Conservation (phyloP, 2,329 filamentous ascomycete species). For the Fusarium anguioides region DNA sequence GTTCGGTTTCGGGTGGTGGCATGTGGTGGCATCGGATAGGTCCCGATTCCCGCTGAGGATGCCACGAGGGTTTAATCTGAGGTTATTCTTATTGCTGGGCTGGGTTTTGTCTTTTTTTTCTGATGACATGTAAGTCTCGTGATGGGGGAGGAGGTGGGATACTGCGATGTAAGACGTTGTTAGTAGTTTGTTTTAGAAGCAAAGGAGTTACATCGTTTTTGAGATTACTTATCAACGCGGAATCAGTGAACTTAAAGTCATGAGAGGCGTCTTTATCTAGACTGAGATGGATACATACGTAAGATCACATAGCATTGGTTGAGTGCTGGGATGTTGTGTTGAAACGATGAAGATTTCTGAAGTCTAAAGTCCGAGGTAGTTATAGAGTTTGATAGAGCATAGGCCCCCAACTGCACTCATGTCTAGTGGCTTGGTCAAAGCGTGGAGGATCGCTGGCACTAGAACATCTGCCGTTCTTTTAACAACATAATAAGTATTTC, state of each 20-base stretch:
- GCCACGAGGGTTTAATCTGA: conserved; percentile 46
- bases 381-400: neutral
- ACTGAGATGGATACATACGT: neutral
- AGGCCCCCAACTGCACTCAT: neutral
- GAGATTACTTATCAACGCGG: too few species aligned
- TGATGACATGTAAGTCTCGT: too few species aligned
- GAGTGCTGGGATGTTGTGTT: neutral
- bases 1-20: conserved; percentile 59
- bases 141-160: neutral
- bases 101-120: too few species aligned
- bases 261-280: neutral
- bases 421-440: neutral
- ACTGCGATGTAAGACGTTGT: neutral
- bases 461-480: neutral
- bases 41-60: conserved; percentile 55
- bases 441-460: neutral
- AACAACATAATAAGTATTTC: too few species aligned
- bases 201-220: neutral
- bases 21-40: conserved; percentile 59
- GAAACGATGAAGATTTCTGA: neutral
- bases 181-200: neutral
- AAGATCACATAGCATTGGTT: neutral
- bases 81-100: conserved; percentile 26
- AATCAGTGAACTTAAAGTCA: too few species aligned
- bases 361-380: too few species aligned